Base-by-base conservation (phyloP, 208 protist species). In the Acanthamoeba triangularis region DNA sequence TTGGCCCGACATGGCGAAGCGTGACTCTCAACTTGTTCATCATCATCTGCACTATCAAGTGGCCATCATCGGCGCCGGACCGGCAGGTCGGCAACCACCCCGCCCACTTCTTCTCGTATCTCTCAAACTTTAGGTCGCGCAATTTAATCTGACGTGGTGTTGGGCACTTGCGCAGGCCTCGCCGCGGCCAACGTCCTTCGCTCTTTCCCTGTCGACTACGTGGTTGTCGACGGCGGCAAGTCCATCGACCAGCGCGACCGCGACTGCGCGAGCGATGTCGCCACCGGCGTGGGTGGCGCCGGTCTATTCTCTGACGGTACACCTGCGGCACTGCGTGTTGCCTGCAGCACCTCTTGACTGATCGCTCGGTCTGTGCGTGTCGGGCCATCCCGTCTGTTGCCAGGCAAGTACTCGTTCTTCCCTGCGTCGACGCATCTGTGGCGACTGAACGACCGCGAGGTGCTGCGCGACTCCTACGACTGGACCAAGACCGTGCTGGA, bases 361-460 rank as follows among this genome's bases (percentile, higher is more conserved):
- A 16, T 76, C n/a, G n/a, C n/a, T n/a, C n/a, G n/a, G n/a, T n/a
- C n/a, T n/a, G n/a, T n/a, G n/a, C n/a, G n/a, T n/a, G n/a, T n/a
- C n/a, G n/a, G n/a, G n/a, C n/a, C n/a, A n/a, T n/a, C n/a, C n/a
- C n/a, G n/a, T n/a, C 3, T 33, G n/a, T 49, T 33, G 14, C 1
- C 69, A 78, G 69, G 69, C 69, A 88, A 88, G 49, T 88, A 65
- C 80, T 88, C 80, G 5, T 88, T 88, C 49, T 88, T n/a, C 30
- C 80, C 80, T 41, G 44, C 80, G 2, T 88, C 80, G 14, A 65
- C 80, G 1, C n/a, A 56, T 18, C 47, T 88, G 44, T 88, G 80
- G 80, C 80, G 30, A 56, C 47, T 88, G 2, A 33, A 56, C n/a
- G 80, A 88, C 49, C 5, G 41, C 47, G 23, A n/a, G 8, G 49